Evolutionary conservation across 2,329 filamentous ascomycete species (phyloP), one percentile per base, ranked within the genome.

Genomic region (Acrodontium crateriforme): DNA sequence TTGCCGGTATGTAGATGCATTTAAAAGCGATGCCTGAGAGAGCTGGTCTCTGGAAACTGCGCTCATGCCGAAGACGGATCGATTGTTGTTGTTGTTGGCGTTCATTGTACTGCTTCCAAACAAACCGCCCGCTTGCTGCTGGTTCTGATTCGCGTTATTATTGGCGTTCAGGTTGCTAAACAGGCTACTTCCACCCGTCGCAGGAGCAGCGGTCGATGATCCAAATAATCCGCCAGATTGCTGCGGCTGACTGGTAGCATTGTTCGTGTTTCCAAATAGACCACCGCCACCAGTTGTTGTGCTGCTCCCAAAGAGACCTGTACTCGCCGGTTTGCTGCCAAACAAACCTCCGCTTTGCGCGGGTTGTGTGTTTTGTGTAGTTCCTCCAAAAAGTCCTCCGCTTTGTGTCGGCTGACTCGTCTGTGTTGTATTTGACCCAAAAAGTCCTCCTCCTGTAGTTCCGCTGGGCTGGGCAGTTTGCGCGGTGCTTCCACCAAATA

Each of bases 251-350:
- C 27, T 37, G 21, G 32, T 21, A 12, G 28, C 32, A 9, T 31
- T 33, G n/a, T n/a, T n/a, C 11, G 28, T 34, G 12, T 26, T 27
- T 16, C 46, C 49, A 30, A 52, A 52, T 5, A 50, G 35, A 16
- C 41, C 31, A 13, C 39, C 32, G 16, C 29, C 31, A 15, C 36
- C 31, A 11, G 20, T 15, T 31, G 32, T 30, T 41, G 41, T 23
- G 37, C 46, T 26, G 36, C 38, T 33, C 24, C 16, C 30, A 22
- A 33, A 33, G 6, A 33, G 14, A 23, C 23, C 19, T 12, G 23
- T 17, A 13, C 16, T 24, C 12, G 16, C 18, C 20, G 32, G 36
- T 24, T 20, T 37, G 21, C 21, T 42, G 36, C 38, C 41, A 24
- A 45, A 45, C 6, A 45, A 24, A 13, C 35, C 31, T 16, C 31